Conservation (phyloP, 129 eudicot genomes). For the Artemisia argyi region DNA sequence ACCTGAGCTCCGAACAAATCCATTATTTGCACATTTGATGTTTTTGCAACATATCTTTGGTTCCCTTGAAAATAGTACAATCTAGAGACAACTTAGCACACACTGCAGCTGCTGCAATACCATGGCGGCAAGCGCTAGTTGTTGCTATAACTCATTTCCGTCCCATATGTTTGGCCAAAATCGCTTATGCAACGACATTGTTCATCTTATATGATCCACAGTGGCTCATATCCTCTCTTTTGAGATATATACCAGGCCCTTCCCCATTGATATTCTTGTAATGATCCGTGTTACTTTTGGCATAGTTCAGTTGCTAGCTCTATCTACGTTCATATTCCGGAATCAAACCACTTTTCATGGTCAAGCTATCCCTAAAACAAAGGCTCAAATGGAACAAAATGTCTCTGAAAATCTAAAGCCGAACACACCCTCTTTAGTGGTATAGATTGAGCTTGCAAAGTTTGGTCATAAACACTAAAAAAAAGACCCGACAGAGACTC, state of each 20-base stretch:
- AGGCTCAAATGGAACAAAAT: too few species aligned
- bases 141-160: constrained; percentile 46
- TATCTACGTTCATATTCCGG: constrained; percentile 18
- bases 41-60: constrained; percentile 42
- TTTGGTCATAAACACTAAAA: too few species aligned
- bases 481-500: too few species aligned
- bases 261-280: constrained; percentile 52
- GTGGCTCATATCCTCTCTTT: constrained; percentile 71
- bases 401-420: too few species aligned
- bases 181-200: constrained; percentile 59
- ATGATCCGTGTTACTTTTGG: constrained; percentile 49
- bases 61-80: constrained; percentile 52
- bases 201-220: constrained; percentile 75
- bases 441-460: too few species aligned
- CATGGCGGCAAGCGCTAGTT: constrained; percentile 62
- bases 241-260: constrained; percentile 69
- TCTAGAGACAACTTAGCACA: constrained; percentile 60
- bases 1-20: constrained; percentile 60
- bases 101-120: constrained; percentile 60
- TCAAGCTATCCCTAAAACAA: too few species aligned
- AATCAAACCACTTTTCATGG: constrained; percentile 14
- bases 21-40: constrained; percentile 48
- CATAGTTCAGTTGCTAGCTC: constrained; percentile 54
- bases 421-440: too few species aligned
- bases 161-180: constrained; percentile 68